phyloP scores from a whole-genome alignment of 192 early-diverging fungal species.

The Entomortierella beljakovae region DNA sequence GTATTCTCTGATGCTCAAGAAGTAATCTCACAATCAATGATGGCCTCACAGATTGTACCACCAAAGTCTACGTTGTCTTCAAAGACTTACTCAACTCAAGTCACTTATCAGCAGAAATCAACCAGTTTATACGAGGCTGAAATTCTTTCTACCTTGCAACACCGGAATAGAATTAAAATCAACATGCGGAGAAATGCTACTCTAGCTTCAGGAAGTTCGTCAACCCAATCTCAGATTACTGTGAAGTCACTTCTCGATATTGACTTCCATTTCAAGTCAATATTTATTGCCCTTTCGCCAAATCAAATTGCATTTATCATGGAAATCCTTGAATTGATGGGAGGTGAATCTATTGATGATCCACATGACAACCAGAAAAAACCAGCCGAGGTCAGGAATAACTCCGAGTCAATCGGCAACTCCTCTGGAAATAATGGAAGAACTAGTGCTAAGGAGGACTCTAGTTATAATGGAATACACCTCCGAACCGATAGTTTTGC shows the following conservation, averaged over 20 bases:
- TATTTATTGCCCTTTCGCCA: constrained; percentile 51
- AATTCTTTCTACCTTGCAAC: constrained; percentile 60
- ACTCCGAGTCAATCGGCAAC: not conserved
- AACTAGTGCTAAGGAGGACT: not conserved
- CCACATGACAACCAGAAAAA: not conserved
- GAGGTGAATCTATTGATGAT: constrained; percentile 3
- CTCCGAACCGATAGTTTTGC: not conserved
- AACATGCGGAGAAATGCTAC: constrained; percentile 53
- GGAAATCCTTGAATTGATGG: constrained; percentile 49
- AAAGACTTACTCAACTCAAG: not conserved
- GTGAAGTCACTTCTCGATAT: constrained; percentile 46
- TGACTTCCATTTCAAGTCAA: constrained; percentile 54
- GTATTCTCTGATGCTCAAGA: constrained; percentile 51
- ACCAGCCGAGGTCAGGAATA: not conserved
- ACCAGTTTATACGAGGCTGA: constrained; percentile 53
- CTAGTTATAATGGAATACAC: not conserved
- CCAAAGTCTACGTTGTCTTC: not conserved
- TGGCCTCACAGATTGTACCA: constrained; percentile 11
- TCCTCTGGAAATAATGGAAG: not conserved
- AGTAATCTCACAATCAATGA: constrained; percentile 28
- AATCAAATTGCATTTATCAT: constrained; percentile 59
- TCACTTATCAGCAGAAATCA: not conserved
- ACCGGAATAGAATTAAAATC: constrained; percentile 58
- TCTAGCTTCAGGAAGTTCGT: constrained; percentile 10
- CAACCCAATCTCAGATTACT: constrained; percentile 10